Percentiles rank a stretch among this genome's conserved stretches.
These are phyloP conservation scores for Cladosporium sp. DNA, from an alignment of 2,329 filamentous ascomycete species.

Conservation along the genomic window DNA sequence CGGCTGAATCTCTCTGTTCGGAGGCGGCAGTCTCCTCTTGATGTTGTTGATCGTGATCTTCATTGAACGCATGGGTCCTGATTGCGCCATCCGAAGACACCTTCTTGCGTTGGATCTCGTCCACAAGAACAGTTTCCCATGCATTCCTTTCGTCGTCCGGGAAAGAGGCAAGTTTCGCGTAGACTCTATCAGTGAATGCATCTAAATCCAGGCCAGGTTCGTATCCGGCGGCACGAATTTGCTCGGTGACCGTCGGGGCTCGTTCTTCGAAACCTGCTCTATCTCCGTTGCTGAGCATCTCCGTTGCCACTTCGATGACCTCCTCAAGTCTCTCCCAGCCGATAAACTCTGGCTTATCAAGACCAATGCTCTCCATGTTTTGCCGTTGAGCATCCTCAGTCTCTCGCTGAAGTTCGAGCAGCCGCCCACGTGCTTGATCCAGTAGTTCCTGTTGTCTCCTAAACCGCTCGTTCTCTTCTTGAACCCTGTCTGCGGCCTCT, in stretches of 20 bases:
- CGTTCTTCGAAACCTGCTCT: slow-evolving; percentile 14
- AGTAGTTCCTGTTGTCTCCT: slow-evolving; percentile 25
- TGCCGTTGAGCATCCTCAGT: slow-evolving; percentile 14
- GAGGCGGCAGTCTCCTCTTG: background rate
- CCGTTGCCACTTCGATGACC: slow-evolving; percentile 24
- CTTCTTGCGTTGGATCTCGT: slow-evolving; percentile 10
- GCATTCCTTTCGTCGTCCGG: slow-evolving; percentile 19
- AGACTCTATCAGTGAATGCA: slow-evolving; percentile 21
- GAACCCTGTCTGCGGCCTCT: slow-evolving; percentile 24
- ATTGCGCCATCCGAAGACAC: background rate
- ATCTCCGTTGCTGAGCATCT: slow-evolving; percentile 16
- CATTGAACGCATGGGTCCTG: background rate
- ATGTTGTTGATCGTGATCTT: background rate
- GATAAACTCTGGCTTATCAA: slow-evolving; percentile 16
- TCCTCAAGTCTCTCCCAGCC: slow-evolving; percentile 24
- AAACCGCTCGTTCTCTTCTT: slow-evolving; percentile 24
- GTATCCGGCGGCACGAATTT: slow-evolving; percentile 21
- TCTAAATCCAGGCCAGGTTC: slow-evolving; percentile 13
- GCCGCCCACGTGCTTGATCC: slow-evolving; percentile 22
- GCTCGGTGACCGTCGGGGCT: slow-evolving; percentile 14
- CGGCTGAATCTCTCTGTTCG: background rate
- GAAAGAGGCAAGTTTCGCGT: slow-evolving; percentile 20
- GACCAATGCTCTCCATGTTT: slow-evolving; percentile 18
- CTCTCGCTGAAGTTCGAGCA: slow-evolving; percentile 23
- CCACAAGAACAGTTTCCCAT: slow-evolving; percentile 25